A percentile compares a stretch with the other conserved stretches of the same genome.
Evolutionary conservation across 2,329 filamentous ascomycete genomes (phyloP).

Genomic region (Biscogniauxia sp.): DNA sequence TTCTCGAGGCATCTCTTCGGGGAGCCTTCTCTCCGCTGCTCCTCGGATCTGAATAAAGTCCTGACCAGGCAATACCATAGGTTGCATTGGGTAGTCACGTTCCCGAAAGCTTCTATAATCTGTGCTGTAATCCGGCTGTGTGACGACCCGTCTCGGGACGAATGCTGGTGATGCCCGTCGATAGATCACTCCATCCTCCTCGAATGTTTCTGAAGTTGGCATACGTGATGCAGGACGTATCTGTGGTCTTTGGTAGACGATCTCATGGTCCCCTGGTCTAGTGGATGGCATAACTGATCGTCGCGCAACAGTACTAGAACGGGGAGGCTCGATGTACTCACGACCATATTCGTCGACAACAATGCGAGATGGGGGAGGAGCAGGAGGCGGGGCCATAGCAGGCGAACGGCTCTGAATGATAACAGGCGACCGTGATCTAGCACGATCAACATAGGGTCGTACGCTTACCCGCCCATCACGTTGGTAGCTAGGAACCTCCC

Average conservation of each 20-base stretch:
- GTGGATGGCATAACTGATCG: slow-evolving; percentile 51
- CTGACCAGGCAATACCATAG: slow-evolving; percentile 38
- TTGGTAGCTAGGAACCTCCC: slow-evolving; percentile 43
- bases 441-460: slow-evolving; percentile 47
- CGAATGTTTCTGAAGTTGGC: slow-evolving; percentile 43
- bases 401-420: slow-evolving; percentile 44
- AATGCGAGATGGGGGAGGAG: slow-evolving; percentile 61
- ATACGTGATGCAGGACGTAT: slow-evolving; percentile 52
- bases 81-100: slow-evolving; percentile 56
- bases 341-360: slow-evolving; percentile 81
- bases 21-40: slow-evolving; percentile 38
- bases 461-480: slow-evolving; percentile 47
- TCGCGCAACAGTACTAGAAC: slow-evolving; percentile 39
- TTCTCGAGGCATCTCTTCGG: slow-evolving; percentile 50
- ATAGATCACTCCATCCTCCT: slow-evolving; percentile 52
- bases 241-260: slow-evolving; percentile 65
- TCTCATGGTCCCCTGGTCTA: slow-evolving; percentile 47
- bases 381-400: slow-evolving; percentile 48
- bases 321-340: slow-evolving; percentile 64
- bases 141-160: slow-evolving; percentile 56
- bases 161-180: slow-evolving; percentile 49
- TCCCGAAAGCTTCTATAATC: slow-evolving; percentile 56
- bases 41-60: slow-evolving; percentile 50
- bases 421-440: slow-evolving; percentile 48
- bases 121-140: slow-evolving; percentile 57